Evolutionary conservation across 352 stramenopile species (phyloP).

Genomic region (Phytophthora cactorum): DNA sequence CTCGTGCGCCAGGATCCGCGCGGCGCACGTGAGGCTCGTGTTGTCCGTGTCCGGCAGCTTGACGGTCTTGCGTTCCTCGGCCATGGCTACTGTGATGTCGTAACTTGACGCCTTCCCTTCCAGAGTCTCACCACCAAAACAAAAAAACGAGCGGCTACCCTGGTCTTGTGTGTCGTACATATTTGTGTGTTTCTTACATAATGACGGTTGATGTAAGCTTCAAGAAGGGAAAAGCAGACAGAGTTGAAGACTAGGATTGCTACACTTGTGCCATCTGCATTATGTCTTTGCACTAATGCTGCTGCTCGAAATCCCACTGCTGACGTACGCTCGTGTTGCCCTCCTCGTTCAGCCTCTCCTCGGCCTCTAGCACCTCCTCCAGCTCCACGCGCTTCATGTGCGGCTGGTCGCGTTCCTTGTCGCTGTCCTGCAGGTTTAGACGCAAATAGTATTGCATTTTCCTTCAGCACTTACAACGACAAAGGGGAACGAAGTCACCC

Average conservation of each 20-base stretch:
- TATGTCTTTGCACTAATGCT: constrained; percentile 19
- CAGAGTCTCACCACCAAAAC: constrained; percentile 40
- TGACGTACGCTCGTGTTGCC: constrained; percentile 74
- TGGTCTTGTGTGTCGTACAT: constrained; percentile 1
- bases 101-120: constrained; percentile 16
- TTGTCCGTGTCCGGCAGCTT: constrained; percentile 84
- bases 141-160: constrained; percentile 33
- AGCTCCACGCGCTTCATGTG: constrained; percentile 83
- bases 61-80: constrained; percentile 56
- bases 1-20: constrained; percentile 82
- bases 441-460: not conserved
- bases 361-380: constrained; percentile 83
- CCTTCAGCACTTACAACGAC: not conserved
- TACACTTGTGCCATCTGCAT: constrained; percentile 5
- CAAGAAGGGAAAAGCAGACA: too few species aligned
- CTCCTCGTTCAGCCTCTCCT: constrained; percentile 72
- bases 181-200: not conserved
- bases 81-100: constrained; percentile 28
- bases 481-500: not conserved
- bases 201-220: too few species aligned
- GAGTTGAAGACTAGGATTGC: constrained; percentile 1
- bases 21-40: constrained; percentile 87
- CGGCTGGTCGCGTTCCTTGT: constrained; percentile 84
- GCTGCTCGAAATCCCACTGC: constrained; percentile 86
- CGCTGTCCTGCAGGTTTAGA: constrained; percentile 56